phyloP scores from a whole-genome alignment of 2,329 filamentous ascomycete genomes.

The Periconia sp. region DNA sequence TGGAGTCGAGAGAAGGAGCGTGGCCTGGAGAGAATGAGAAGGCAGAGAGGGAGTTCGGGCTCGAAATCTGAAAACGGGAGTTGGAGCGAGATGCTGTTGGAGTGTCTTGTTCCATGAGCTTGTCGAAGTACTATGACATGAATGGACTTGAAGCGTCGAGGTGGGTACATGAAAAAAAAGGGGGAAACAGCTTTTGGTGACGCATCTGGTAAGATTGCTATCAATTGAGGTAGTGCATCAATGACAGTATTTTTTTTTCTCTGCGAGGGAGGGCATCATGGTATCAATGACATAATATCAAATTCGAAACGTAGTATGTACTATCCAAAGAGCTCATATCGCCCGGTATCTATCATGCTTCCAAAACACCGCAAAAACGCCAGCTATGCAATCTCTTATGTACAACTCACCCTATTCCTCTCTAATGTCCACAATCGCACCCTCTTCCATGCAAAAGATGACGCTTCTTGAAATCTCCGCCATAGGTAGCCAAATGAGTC shows the following conservation, averaged over 20 bases:
- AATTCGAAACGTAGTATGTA: no score
- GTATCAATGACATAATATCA: no score
- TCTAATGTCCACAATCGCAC: slow-evolving; percentile 39
- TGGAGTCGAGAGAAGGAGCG: neutral
- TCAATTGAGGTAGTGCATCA: no score
- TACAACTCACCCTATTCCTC: neutral
- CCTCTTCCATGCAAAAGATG: slow-evolving; percentile 30
- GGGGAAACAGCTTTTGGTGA: no score
- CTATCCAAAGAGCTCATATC: no score
- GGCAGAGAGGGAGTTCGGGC: neutral
- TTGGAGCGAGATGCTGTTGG: slow-evolving; percentile 12
- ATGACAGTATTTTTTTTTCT: no score
- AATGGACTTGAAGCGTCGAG: no score
- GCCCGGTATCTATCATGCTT: neutral
- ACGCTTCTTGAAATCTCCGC: slow-evolving; percentile 45
- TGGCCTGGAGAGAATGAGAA: neutral
- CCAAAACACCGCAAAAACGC: neutral
- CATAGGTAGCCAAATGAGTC: slow-evolving; percentile 50
- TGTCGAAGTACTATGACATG: no score
- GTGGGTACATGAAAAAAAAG: no score
- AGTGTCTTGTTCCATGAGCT: slow-evolving; percentile 14
- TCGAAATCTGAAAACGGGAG: neutral
- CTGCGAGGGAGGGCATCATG: no score
- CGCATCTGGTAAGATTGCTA: no score
- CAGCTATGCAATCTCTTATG: slow-evolving; percentile 1